phyloP scores from a whole-genome alignment of 441 rosid species.

The Eutrema salsugineum region DNA sequence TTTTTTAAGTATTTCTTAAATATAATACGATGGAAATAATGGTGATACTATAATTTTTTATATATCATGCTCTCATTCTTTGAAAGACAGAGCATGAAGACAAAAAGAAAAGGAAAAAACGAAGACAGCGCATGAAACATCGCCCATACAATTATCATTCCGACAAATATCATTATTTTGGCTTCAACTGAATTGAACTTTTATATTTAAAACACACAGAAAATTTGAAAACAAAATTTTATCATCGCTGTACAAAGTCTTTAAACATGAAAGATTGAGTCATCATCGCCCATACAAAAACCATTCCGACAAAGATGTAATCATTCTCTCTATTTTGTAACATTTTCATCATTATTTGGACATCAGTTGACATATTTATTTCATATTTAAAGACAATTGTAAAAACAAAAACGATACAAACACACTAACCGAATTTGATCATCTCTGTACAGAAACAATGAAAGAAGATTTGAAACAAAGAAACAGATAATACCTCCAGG shows the following conservation, averaged over 20 bases:
- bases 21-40: background rate
- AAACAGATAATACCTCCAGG: background rate
- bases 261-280: background rate
- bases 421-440: constrained; percentile 12
- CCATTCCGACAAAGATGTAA: background rate
- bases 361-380: background rate
- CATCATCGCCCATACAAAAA: constrained; percentile 7
- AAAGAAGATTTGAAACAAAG: background rate
- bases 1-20: background rate
- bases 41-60: background rate
- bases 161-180: constrained; percentile 9
- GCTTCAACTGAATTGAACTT: background rate
- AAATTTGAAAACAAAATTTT: background rate
- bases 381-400: background rate
- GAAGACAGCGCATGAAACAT: constrained; percentile 24
- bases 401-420: background rate
- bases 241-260: background rate
- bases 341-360: background rate
- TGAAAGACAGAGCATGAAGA: constrained; percentile 15
- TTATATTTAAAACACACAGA: background rate
- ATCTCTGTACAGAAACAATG: constrained; percentile 24
- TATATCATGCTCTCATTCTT: background rate
- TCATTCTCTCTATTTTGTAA: background rate
- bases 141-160: constrained; percentile 13
- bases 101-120: background rate